Evolutionary conservation across 208 protist genomes (phyloP), one percentile per base, ranked within the genome.

Genomic region (Herpetomonas tarakana): DNA sequence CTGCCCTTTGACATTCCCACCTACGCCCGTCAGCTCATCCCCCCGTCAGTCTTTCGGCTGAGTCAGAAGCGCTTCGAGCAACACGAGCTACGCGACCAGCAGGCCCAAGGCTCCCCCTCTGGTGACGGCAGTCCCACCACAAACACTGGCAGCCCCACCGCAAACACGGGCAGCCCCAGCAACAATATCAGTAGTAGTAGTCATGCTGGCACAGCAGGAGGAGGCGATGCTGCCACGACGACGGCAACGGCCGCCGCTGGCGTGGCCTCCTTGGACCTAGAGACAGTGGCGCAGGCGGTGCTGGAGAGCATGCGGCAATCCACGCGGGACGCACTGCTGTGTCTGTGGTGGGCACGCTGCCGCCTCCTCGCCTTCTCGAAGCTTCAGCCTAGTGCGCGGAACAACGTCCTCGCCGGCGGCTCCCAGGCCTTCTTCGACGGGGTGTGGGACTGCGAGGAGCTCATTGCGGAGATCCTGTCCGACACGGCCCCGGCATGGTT

Each of bases 341-440:
- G 82, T 39, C 61, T 94, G 55, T 94, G 88, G 85, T 94, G 88
- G 88, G 80, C 77, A 18, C 79, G 88, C 51, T 89, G 78, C 70
- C 82, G 88, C 0, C 59, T 94, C 35, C 66, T 94, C 11, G 74
- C 71, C 50, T 63, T 83, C 46, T 58, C 72, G 54, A 55, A 82
- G 31, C 66, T 91, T 1, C 49, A 69, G 18, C 47, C 14, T 29
- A 11, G 52, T 3, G 68, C 71, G 16, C 76, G 78, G 12, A 51
- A 69, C 19, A 68, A 77, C 26, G 47, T 93, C n/a, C 52, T 86
- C 30, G 65, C 74, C 4, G 74, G 74, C 11, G 39, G 58, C 21
- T 56, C 80, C 12, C 65, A 78, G 29, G 57, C 64, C 6, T 93
- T 81, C 61, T 93, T 90, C 51, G 68, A 71, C 12, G 75, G 76